Evolutionary conservation across 495 filamentous ascomycete genomes (phyloP).

Genomic region (Rhypophila decipiens): DNA sequence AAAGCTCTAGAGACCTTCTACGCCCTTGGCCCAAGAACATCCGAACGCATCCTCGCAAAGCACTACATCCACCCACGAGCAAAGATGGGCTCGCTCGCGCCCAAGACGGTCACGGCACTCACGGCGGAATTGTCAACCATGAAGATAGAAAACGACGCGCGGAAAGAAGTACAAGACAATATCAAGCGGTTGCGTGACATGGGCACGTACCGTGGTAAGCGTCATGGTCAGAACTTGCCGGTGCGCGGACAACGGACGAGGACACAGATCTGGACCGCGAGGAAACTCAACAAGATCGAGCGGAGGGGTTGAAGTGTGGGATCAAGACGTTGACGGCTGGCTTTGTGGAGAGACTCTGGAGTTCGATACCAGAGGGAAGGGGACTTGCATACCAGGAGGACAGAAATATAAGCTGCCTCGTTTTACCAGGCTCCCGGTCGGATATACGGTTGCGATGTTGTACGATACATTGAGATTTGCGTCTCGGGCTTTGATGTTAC

Average conservation of each 20-base stretch:
- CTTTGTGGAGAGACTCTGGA: too few species aligned
- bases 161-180: slow-evolving; percentile 69
- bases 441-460: too few species aligned
- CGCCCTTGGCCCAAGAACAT: slow-evolving; percentile 68
- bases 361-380: too few species aligned
- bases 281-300: slow-evolving; percentile 74
- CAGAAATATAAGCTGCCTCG: too few species aligned
- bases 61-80: slow-evolving; percentile 79
- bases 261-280: slow-evolving; percentile 72
- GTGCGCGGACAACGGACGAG: slow-evolving; percentile 84
- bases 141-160: slow-evolving; percentile 89
- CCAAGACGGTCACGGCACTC: slow-evolving; percentile 68
- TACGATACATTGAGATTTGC: too few species aligned
- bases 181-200: slow-evolving; percentile 85
- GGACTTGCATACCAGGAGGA: too few species aligned
- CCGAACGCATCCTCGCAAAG: slow-evolving; percentile 72
- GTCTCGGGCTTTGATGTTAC: too few species aligned
- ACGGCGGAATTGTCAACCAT: slow-evolving; percentile 81
- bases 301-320: slow-evolving; percentile 42
- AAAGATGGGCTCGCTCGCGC: slow-evolving; percentile 61
- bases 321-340: too few species aligned
- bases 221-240: slow-evolving; percentile 85
- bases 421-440: too few species aligned
- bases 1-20: slow-evolving; percentile 86
- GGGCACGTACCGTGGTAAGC: slow-evolving; percentile 79